Evolutionary conservation across 768 basidiomycete species (phyloP).

Genomic region (Boletus insuetus): DNA sequence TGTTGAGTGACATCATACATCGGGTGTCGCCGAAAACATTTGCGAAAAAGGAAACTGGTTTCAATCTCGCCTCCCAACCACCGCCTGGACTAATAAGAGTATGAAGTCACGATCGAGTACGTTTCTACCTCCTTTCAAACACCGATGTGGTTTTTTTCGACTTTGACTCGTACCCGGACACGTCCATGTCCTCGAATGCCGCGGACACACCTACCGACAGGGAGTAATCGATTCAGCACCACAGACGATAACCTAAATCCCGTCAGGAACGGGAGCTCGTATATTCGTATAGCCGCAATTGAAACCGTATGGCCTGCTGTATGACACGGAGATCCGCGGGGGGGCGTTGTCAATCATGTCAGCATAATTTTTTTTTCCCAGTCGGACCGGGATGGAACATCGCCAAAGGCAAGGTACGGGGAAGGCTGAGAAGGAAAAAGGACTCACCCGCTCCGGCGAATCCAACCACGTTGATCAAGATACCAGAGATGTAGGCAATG

Average conservation of each 20-base stretch:
- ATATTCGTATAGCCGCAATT: slow-evolving; percentile 67
- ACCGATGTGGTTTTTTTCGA: background rate
- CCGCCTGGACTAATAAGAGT: too few relatives aligned
- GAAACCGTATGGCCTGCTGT: slow-evolving; percentile 60
- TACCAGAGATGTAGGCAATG: slow-evolving; percentile 66
- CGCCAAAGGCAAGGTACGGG: background rate
- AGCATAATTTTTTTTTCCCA: background rate
- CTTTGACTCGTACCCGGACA: slow-evolving; percentile 31
- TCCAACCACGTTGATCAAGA: slow-evolving; percentile 79
- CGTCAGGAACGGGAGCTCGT: slow-evolving; percentile 81
- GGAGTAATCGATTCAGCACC: slow-evolving; percentile 59
- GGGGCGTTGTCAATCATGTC: background rate
- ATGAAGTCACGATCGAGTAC: too few relatives aligned
- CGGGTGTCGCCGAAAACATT: slow-evolving; percentile 23
- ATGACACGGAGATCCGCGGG: background rate
- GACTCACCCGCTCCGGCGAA: slow-evolving; percentile 71
- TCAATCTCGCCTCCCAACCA: background rate
- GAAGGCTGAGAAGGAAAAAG: background rate
- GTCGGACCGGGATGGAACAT: background rate
- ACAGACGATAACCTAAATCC: slow-evolving; percentile 70
- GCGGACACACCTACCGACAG: slow-evolving; percentile 49
- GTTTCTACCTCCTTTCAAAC: background rate
- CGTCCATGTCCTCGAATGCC: slow-evolving; percentile 57
- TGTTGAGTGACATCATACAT: slow-evolving; percentile 26
- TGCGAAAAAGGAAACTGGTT: slow-evolving; percentile 8